These are phyloP conservation scores for Argentina anserina DNA, from an alignment of 306 rosid genomes.

Conservation along the genomic window DNA sequence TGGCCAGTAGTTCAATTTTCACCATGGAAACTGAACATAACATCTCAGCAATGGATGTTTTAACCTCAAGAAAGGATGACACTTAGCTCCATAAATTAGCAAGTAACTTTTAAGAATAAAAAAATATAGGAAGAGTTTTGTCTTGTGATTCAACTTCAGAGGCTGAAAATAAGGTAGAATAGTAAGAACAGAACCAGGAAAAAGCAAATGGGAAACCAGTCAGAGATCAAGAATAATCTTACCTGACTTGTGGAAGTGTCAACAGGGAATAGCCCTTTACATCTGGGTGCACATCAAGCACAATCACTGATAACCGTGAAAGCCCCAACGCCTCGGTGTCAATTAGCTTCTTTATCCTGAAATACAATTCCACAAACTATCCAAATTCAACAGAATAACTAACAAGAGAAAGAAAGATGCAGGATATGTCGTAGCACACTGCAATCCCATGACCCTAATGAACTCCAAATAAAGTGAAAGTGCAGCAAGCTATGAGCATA, in stretches of 20 bases:
- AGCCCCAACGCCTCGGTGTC: conserved; percentile 79
- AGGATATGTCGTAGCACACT: neutral
- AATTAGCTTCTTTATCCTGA: conserved; percentile 83
- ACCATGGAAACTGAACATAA: neutral
- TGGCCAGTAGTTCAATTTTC: neutral
- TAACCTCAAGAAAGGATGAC: neutral
- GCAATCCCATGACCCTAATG: conserved; percentile 4
- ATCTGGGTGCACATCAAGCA: conserved; percentile 71
- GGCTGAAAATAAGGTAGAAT: neutral
- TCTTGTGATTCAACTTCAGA: neutral
- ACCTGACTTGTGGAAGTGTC: conserved; percentile 98
- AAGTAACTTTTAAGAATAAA: too few species aligned
- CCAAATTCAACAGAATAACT: neutral
- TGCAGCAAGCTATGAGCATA: neutral
- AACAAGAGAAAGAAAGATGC: neutral
- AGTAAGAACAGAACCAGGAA: neutral
- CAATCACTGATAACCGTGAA: conserved; percentile 63
- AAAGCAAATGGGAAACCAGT: neutral
- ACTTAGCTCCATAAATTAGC: neutral
- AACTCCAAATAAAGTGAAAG: neutral
- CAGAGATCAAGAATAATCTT: conserved; percentile 10
- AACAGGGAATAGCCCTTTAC: conserved; percentile 85
- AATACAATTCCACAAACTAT: neutral
- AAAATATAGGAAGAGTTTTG: neutral
- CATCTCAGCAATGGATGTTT: neutral